Conservation (phyloP, 495 filamentous ascomycete genomes). For the Margaritispora aquatica region DNA sequence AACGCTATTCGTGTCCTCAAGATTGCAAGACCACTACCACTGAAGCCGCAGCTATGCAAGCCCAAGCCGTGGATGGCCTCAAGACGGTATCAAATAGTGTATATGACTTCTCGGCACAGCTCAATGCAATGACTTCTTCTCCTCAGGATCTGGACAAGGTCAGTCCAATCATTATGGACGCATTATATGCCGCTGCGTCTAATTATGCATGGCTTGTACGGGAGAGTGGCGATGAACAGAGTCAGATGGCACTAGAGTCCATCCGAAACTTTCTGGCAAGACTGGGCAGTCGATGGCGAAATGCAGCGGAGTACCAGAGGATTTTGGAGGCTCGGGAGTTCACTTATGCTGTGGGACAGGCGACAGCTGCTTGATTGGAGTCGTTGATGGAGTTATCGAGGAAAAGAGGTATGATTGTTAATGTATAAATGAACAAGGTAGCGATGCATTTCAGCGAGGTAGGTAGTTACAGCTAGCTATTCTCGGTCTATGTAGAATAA, state of each 20-base stretch:
- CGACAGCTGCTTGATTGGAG: background rate
- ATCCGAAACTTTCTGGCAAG: constrained; percentile 24
- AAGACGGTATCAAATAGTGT: constrained; percentile 20
- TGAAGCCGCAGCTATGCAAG: constrained; percentile 14
- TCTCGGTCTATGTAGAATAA: too few species aligned
- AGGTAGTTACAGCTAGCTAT: too few species aligned
- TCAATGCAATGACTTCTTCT: constrained; percentile 6
- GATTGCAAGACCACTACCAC: background rate
- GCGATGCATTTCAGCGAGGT: too few species aligned
- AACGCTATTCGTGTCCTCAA: constrained; percentile 20
- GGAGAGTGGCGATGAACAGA: constrained; percentile 21
- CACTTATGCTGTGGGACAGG: constrained; percentile 19
- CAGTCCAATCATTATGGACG: constrained; percentile 29
- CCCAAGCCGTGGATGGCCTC: constrained; percentile 25
- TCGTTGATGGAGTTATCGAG: too few species aligned
- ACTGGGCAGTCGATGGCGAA: constrained; percentile 29
- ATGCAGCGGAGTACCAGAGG: constrained; percentile 26
- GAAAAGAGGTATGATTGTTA: too few species aligned
- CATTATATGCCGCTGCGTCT: constrained; percentile 29
- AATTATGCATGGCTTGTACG: constrained; percentile 33
- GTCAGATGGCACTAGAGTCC: constrained; percentile 22
- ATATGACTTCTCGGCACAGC: constrained; percentile 16
- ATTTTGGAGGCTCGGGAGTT: constrained; percentile 28
- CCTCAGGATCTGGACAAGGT: constrained; percentile 19
- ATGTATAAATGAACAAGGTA: too few species aligned